Evolutionary conservation across 345 rosid genomes (phyloP), one percentile per base, ranked within the genome.

Genomic region (Eucalyptus regnans): DNA sequence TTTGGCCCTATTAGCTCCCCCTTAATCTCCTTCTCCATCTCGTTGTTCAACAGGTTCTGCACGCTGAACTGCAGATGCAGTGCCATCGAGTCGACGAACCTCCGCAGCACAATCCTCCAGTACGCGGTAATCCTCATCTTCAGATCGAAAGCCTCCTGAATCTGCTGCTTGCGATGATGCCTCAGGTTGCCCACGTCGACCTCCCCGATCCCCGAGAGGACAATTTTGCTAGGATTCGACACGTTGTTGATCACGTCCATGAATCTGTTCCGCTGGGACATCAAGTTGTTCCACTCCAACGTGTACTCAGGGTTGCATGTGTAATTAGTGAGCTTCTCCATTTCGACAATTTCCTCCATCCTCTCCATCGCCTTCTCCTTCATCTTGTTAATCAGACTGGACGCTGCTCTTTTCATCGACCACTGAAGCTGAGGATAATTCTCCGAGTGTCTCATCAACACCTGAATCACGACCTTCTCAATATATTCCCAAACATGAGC

Each of bases 51-150:
- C 3, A 92, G 89, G 13, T 56, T 87, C 50, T 83, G 60, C 17
- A 91, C 51, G 33, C 50, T 29, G 13, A 58, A 84, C 51, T 44
- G 87, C 71, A 92, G 16, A 79, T 90, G 91, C 56, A 91, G 66
- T 0, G 90, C 92, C 90, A 89, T 88, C 3, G 87, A 43, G 79
- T 92, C 94, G 4, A 90, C 90, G 52, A 91, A 41, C 90, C 93
- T 90, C 89, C 87, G 79, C 64, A 89, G 51, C 17, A 91, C 92
- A 12, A 89, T 43, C 90, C 88, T 90, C 93, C 93, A 91, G 79
- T 91, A 92, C 8, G 92, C 90, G 29, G 27, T 6, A 88, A 91
- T 84, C 64, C 93, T 90, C 93, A 91, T 89, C 62, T 87, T 91
- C 64, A 91, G 31, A 87, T 91, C 93, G 6, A 88, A 92, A 4